Evolutionary conservation across 306 rosid species (phyloP), one percentile per base, ranked within the genome.

Genomic region (Mucuna pruriens): DNA sequence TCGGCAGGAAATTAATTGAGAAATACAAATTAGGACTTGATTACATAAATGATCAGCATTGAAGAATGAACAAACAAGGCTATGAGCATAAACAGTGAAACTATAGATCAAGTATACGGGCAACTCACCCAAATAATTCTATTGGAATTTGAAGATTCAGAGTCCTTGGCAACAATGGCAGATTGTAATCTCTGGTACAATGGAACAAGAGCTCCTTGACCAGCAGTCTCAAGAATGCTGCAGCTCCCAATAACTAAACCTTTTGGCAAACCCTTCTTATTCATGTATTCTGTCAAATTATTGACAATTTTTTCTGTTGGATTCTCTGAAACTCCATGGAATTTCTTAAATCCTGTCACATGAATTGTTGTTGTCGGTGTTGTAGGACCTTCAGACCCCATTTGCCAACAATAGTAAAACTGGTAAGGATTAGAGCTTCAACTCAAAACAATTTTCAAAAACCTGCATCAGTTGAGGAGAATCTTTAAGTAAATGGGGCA

Each of bases 331-430:
- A 93, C 97, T 65, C 97, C 97, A 55, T 93, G 97, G 80, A 93
- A 93, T 84, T 87, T 93, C 87, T 90, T 93, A 82, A 93, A 93
- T 55, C 97, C 97, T 1, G 97, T 93, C 62, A 91, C 86, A 82
- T 93, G 91, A 85, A 93, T 63, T 45, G 90, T 90, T 33, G 92
- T 90, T 38, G 84, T 85, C 25, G 90, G 71, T 23, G 86, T 29
- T 40, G 90, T 73, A 86, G 94, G 97, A 82, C 92, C 89, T 88
- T 93, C 97, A 4, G 97, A 93, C 60, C 97, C 97, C 97, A 91
- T 93, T 90, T 83, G 74, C 60, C 71, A 63, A 61, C 17, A 46
- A 79, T 52, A 29, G 69, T 72, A 75, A 48, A 64, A 7, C 70
- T 63, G 33, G 46, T 75, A 45, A 81, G 20, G 61, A 42, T 58